Base-by-base conservation (phyloP, 495 filamentous ascomycete species). In the Echria macrotheca region DNA sequence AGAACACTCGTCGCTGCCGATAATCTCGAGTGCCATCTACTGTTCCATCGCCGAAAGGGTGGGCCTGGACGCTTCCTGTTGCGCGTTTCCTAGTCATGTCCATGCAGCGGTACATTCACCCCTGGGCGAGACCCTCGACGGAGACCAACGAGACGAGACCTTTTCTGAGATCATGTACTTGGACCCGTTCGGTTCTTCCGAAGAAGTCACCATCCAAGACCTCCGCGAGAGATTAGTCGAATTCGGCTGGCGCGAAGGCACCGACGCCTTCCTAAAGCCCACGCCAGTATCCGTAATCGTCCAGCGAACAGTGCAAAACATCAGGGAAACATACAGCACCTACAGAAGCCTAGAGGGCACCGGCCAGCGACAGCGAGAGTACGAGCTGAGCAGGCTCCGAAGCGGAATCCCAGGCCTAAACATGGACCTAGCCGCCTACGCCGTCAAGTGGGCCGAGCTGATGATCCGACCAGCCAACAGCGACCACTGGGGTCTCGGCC, bases 51-150 rank as follows among this genome's bases (percentile, higher is more conserved):
- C 63, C 37, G 59, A 75, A 44, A 71, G 81, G 35, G 59, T 91
- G 10, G 84, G 84, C 5, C 57, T 96, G 21, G 73, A 84, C 57
- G 86, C 86, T 3, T 73, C 75, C 5, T 86, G 84, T 32, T 89
- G 84, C 56, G 82, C 80, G 5, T 84, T 91, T 49, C 87, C 89
- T 26, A 83, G 78, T 47, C 88, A 95, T 64, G 87, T 91, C 19
- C 82, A 89, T 53, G 85, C 83, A 9, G 77, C 86, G 24, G 77
- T 95, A 12, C 71, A 73, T 39, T 76, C 86, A 0, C 72, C 75
- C 0, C 52, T 65, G 3, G 78, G 80, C 0, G 56, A 75, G 39
- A 80, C 81, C n/a, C 69, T 91, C 31, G 79, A 91, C 58, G 85
- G 81, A 0, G 52, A 58, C 25, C 48, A 58, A 1, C 44, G 62